Evolutionary conservation across 2,329 filamentous ascomycete species (phyloP).

Genomic region (Pseudogymnoascus sp.): DNA sequence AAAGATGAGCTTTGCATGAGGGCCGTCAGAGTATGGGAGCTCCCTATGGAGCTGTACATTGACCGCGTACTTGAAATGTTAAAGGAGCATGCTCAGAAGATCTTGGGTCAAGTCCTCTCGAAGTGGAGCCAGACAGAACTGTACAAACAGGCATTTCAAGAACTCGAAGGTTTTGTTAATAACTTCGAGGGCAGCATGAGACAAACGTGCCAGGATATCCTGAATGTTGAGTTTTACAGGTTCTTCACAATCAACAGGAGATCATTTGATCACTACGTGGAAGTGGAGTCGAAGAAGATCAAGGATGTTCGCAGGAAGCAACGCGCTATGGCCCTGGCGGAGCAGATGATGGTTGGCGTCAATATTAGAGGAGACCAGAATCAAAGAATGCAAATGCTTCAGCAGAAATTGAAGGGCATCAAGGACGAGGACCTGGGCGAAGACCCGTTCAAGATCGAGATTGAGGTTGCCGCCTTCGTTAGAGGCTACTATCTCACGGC

Average conservation of each 20-base stretch:
- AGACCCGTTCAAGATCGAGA: conserved; percentile 54
- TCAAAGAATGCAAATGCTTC: not conserved
- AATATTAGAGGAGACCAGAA: conserved; percentile 1
- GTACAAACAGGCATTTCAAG: conserved; percentile 41
- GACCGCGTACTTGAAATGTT: conserved; percentile 44
- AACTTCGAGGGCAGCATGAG: conserved; percentile 14
- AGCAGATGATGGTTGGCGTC: not conserved
- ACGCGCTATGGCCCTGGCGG: conserved; percentile 40
- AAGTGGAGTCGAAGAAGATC: conserved; percentile 42
- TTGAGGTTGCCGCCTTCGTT: conserved; percentile 57
- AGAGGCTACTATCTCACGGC: conserved; percentile 66
- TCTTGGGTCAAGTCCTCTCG: conserved; percentile 43
- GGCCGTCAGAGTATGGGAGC: conserved; percentile 53
- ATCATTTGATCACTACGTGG: conserved; percentile 41
- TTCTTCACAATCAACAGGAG: conserved; percentile 53
- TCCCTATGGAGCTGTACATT: conserved; percentile 42
- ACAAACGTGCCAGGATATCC: conserved; percentile 39
- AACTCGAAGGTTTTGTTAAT: conserved; percentile 30
- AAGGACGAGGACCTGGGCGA: conserved; percentile 38
- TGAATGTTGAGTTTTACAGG: conserved; percentile 46
- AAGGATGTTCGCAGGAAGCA: conserved; percentile 44
- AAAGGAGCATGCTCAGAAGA: conserved; percentile 31
- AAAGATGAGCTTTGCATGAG: conserved; percentile 52
- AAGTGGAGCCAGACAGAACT: conserved; percentile 44
- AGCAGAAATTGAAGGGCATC: conserved; percentile 13